A percentile compares a stretch with the other conserved stretches of the same genome.
Conservation (phyloP, 257 asterid genomes). For the Eucommia ulmoides region DNA sequence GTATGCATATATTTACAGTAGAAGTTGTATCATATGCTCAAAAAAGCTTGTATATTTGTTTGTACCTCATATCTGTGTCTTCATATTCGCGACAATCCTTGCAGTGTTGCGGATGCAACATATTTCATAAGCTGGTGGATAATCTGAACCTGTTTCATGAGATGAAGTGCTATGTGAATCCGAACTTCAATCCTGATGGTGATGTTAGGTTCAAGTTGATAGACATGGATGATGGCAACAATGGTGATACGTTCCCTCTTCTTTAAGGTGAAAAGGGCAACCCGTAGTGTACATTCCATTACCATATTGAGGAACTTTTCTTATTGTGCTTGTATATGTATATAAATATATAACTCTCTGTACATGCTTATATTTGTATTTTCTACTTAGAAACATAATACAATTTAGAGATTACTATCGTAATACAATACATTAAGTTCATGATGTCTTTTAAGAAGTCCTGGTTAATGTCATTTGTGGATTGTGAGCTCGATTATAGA, state of each 20-base stretch:
- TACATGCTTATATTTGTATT: slow-evolving; percentile 6
- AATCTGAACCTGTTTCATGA: slow-evolving; percentile 77
- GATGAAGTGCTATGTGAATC: slow-evolving; percentile 84
- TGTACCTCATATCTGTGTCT: not conserved
- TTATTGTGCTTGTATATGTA: slow-evolving; percentile 12
- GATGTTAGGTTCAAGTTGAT: slow-evolving; percentile 38
- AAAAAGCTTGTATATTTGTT: not conserved
- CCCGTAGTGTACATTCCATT: slow-evolving; percentile 27
- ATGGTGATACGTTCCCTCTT: slow-evolving; percentile 35
- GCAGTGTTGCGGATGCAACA: slow-evolving; percentile 95
- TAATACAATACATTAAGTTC: not conserved
- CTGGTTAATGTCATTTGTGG: not conserved
- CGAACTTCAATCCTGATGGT: slow-evolving; percentile 52
- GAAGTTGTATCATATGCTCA: not conserved
- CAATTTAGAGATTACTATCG: not conserved
- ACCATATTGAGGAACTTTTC: slow-evolving; percentile 6
- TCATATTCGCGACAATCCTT: not conserved
- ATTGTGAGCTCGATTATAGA: not conserved
- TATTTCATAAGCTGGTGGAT: slow-evolving; percentile 92
- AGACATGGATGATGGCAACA: slow-evolving; percentile 42
- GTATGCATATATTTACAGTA: slow-evolving; percentile 15
- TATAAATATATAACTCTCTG: slow-evolving; percentile 7
- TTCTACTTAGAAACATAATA: slow-evolving; percentile 1
- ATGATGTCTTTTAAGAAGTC: not conserved
- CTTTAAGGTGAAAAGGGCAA: slow-evolving; percentile 25